Evolutionary conservation across 257 asterid species (phyloP), one percentile per base, ranked within the genome.

Genomic region (Penstemon eatonii): DNA sequence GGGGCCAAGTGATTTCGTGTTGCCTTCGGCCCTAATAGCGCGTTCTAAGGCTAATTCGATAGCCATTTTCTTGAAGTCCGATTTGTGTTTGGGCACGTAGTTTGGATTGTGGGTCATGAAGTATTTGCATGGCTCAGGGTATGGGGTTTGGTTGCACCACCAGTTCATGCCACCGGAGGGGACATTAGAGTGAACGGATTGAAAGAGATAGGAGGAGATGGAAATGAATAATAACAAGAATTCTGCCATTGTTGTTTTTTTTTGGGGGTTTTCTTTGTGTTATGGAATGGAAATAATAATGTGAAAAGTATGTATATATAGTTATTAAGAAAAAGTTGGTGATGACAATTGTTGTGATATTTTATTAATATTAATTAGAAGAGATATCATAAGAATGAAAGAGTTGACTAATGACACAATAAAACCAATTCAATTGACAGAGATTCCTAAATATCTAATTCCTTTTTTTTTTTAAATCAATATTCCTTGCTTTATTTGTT

Each of bases 91-190:
- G 3, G 91, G 89, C 0, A 33, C 7, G 40, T 38, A 56, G 50
- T n/a, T 58, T 4, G 77, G 72, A 4, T 63, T 73, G 0, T 73
- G 69, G 58, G 11, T 52, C 81, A 84, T 60, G 89, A 79, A 82
- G 53, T 83, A 39, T n/a, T 85, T 84, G 86, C 97, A 86, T 77
- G 78, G 85, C 9, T 80, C 68, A 2, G 93, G 91, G 77, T 84
- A 78, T 1, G 97, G 95, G 64, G 91, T 87, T 81, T 81, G 79
- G 76, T 76, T 56, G 83, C 97, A 91, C 95, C 96, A 85, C 73
- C 44, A 45, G 45, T 55, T 67, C 9, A 82, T 37, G 50, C 54
- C 78, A 9, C 13, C 47, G 46, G 78, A 4, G 45, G 77, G 70
- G 42, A 0, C 7, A 46, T 38, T 66, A 1, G 84, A 66, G 15